Conservation (phyloP, 2,329 filamentous ascomycete species). For the Pestalotiopsis sp. region DNA sequence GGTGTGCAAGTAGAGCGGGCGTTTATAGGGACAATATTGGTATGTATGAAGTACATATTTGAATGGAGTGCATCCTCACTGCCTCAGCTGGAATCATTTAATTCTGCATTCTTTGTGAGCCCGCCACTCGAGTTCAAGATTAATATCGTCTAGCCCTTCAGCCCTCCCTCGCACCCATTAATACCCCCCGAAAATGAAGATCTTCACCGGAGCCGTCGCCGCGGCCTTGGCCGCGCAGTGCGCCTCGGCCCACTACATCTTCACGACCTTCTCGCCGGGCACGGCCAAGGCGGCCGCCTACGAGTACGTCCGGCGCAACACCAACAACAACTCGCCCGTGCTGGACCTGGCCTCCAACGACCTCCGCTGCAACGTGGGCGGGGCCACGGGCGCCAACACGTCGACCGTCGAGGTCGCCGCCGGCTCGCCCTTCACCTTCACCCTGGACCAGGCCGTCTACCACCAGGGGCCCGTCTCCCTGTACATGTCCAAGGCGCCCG, state of each 20-base stretch:
- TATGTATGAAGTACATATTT: background rate
- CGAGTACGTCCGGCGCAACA: constrained; percentile 45
- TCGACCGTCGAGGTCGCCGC: constrained; percentile 37
- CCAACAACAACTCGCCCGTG: constrained; percentile 50
- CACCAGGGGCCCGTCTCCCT: constrained; percentile 43
- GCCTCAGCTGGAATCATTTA: background rate
- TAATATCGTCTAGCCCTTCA: background rate
- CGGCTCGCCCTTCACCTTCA: constrained; percentile 42
- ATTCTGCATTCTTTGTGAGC: background rate
- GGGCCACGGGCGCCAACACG: constrained; percentile 34
- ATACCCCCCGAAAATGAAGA: constrained; percentile 31
- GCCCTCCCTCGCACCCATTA: background rate
- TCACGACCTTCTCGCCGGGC: constrained; percentile 38
- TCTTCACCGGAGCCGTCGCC: constrained; percentile 27
- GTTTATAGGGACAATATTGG: background rate
- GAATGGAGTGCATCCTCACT: background rate
- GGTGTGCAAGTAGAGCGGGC: no score
- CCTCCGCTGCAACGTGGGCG: constrained; percentile 43
- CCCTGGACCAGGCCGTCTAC: constrained; percentile 39
- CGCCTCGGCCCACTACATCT: constrained; percentile 43
- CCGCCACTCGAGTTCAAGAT: background rate
- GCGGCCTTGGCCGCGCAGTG: constrained; percentile 34
- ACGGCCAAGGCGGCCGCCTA: constrained; percentile 34
- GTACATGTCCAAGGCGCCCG: constrained; percentile 43
- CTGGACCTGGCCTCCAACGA: constrained; percentile 41